Percentiles rank a stretch among this genome's conserved stretches.
Conservation (phyloP, 371 early-diverging fungal genomes). For the Actinomortierella ambigua region DNA sequence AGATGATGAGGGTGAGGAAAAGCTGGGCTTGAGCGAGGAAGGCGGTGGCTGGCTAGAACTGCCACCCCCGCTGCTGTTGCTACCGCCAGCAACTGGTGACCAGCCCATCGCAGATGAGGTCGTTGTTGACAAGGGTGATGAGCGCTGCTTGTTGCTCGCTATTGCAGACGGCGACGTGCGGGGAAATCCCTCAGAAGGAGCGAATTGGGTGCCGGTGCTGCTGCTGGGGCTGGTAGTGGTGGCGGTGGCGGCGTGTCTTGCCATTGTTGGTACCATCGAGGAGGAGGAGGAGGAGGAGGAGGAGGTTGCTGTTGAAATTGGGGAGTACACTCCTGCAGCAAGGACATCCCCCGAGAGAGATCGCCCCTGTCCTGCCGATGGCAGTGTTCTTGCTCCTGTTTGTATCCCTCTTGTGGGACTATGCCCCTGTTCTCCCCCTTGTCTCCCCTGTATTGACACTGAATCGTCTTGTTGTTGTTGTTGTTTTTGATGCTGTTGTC, state of each 20-base stretch:
- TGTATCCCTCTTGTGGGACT: too few relatives aligned
- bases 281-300: background rate
- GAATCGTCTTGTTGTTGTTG: too few relatives aligned
- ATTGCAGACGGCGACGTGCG: background rate
- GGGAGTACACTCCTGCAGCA: too few relatives aligned
- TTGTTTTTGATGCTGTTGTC: too few relatives aligned
- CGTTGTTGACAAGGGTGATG: background rate
- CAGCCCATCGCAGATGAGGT: constrained; percentile 3
- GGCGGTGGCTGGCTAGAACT: background rate
- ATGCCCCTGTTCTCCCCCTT: too few relatives aligned
- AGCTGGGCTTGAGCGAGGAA: constrained; percentile 7
- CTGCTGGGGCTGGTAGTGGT: too few relatives aligned
- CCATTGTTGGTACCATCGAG: background rate
- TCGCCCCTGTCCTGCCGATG: too few relatives aligned
- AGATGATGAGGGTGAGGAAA: background rate
- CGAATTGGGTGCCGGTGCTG: background rate
- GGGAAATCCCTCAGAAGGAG: background rate
- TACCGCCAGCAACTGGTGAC: background rate
- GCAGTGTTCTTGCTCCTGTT: too few relatives aligned
- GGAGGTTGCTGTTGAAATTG: background rate
- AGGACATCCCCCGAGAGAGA: too few relatives aligned
- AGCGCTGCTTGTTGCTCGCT: background rate
- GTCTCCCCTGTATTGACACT: too few relatives aligned
- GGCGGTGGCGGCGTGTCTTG: background rate
- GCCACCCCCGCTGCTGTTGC: background rate